Conservation (phyloP, 1,284 basidiomycete genomes). For the Pholiota adiposa region DNA sequence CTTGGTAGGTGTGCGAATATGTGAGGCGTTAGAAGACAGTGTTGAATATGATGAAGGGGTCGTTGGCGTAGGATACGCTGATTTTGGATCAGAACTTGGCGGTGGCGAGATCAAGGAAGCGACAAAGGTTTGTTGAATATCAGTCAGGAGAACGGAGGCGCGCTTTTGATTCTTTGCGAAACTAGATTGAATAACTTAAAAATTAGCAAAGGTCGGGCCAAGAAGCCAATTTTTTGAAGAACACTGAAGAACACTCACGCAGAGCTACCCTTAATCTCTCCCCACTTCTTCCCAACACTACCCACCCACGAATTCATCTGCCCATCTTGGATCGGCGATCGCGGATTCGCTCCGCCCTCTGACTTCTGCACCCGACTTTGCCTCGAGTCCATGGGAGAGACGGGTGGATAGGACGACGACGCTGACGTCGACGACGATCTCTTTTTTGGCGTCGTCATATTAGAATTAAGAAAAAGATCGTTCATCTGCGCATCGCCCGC, state of each 20-base stretch:
- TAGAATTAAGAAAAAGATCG: background rate
- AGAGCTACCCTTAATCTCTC: constrained; percentile 56
- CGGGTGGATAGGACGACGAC: background rate
- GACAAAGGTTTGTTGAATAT: constrained; percentile 62
- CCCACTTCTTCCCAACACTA: constrained; percentile 63
- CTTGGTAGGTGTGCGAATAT: background rate
- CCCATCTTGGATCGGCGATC: constrained; percentile 1
- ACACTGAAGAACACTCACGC: constrained; percentile 29
- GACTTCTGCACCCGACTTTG: background rate
- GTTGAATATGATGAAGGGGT: constrained; percentile 6
- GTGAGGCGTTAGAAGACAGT: constrained; percentile 12
- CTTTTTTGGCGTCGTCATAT: background rate
- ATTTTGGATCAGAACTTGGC: constrained; percentile 14
- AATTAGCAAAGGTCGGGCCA: background rate
- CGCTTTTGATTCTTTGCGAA: constrained; percentile 67
- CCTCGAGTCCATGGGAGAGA: background rate
- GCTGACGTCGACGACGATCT: background rate
- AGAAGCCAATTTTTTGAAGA: background rate
- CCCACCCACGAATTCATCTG: constrained; percentile 48
- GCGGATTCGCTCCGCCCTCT: constrained; percentile 12
- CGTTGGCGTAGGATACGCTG: constrained; percentile 1
- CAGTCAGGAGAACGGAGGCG: constrained; percentile 65
- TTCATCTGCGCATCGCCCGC: constrained; percentile 9
- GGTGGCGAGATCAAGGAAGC: constrained; percentile 47
- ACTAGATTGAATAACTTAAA: constrained; percentile 34